Evolutionary conservation across 495 filamentous ascomycete species (phyloP).

Genomic region (Cryomyces antarcticus): DNA sequence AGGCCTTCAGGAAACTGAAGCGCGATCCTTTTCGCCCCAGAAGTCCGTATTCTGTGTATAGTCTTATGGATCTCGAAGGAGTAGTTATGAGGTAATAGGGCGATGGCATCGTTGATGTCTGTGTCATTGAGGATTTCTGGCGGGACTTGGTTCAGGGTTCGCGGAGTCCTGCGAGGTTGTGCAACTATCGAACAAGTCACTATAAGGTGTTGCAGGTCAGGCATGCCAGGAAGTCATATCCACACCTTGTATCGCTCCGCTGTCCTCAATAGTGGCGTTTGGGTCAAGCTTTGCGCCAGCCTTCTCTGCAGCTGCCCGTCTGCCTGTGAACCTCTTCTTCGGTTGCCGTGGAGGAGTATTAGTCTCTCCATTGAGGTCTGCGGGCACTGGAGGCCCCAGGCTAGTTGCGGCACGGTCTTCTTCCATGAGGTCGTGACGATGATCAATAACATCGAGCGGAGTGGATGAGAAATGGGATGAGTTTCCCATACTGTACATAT

Average conservation of each 20-base stretch:
- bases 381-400: slow-evolving; percentile 11
- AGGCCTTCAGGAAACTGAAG: slow-evolving; percentile 95
- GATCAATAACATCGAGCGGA: background rate
- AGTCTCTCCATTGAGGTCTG: slow-evolving; percentile 12
- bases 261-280: slow-evolving; percentile 19
- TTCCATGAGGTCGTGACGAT: slow-evolving; percentile 11
- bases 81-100: slow-evolving; percentile 79
- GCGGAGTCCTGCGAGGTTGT: slow-evolving; percentile 41
- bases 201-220: background rate
- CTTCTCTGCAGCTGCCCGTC: slow-evolving; percentile 14
- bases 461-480: too few relatives aligned
- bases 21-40: slow-evolving; percentile 57
- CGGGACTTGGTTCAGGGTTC: slow-evolving; percentile 78
- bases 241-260: slow-evolving; percentile 21
- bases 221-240: background rate
- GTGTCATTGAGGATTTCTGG: slow-evolving; percentile 66
- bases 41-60: slow-evolving; percentile 74
- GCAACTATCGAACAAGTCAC: slow-evolving; percentile 12
- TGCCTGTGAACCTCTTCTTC: slow-evolving; percentile 20
- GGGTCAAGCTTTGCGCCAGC: slow-evolving; percentile 6
- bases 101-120: slow-evolving; percentile 75
- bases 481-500: too few relatives aligned
- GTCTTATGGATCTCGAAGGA: slow-evolving; percentile 97
- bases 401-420: slow-evolving; percentile 17
- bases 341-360: slow-evolving; percentile 13